Base-by-base conservation (phyloP, 257 asterid species). In the Gynochthodes officinalis region DNA sequence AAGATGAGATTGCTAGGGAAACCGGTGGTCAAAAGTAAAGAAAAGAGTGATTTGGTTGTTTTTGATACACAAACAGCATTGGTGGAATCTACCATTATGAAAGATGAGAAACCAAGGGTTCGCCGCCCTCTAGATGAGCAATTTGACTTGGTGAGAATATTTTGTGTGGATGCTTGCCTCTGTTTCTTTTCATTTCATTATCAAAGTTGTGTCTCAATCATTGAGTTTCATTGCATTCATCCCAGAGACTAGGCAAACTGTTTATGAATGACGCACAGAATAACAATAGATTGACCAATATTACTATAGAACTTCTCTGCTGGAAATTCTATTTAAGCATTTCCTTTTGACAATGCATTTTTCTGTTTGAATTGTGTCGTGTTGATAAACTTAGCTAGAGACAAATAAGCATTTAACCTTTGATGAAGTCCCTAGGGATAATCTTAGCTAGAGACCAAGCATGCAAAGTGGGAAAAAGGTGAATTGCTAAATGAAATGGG, bases 41-140 rank as follows among this genome's bases (percentile, higher is more conserved):
- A 57, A 49, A 72, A 55, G 64, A 70, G 28, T 43, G 78, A 71
- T 67, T 57, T 73, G 19, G 49, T 49, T 62, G 76, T 69, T 60
- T 60, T 73, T 72, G 78, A 61, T 76, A 73, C 54, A 50, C 71
- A 54, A 1, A 66, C 62, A 33, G 69, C 75, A 32, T 65, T 42
- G 64, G 75, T 69, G 46, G 11, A 2, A 25, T 66, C 64, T 35
- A 48, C 73, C 1, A 67, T 27, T 14, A 44, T 70, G 9, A 81
- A 46, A 63, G 58, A 52, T 55, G 87, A 83, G 85, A 81, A 80
- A 60, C 80, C 77, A 43, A 87, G 99, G 78, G 77, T 30, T 66
- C 95, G 84, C 46, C 91, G 99, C 18, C 86, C 83, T 69, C 84
- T 94, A 25, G 99, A 91, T 81, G 97, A 91, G 64, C 96, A 89